These are phyloP conservation scores for Xanthoconium purpureum DNA, from an alignment of 768 basidiomycete species.

Conservation along the genomic window DNA sequence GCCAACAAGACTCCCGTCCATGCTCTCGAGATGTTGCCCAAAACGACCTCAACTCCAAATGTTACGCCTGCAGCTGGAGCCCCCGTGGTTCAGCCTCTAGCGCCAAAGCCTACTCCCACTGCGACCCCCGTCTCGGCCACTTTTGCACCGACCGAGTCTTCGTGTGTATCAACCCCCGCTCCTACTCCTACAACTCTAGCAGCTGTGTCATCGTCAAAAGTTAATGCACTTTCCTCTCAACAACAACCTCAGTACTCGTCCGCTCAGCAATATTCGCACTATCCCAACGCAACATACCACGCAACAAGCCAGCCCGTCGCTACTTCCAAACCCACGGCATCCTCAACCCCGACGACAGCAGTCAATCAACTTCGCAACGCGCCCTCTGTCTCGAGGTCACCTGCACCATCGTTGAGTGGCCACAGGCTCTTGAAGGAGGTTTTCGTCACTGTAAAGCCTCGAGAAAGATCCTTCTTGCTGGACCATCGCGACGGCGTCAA, in stretches of 20 bases:
- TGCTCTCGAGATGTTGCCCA: conserved; percentile 17
- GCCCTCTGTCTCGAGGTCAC: conserved; percentile 33
- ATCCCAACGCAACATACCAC: conserved; percentile 54
- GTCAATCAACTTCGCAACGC: conserved; percentile 19
- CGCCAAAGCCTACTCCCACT: conserved; percentile 23
- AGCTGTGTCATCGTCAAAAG: conserved; percentile 16
- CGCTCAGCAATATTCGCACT: conserved; percentile 42
- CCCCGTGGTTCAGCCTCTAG: conserved; percentile 18
- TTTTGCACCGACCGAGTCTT: conserved; percentile 16
- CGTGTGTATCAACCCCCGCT: conserved; percentile 19
- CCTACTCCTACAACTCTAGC: conserved; percentile 11
- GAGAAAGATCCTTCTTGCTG: conserved; percentile 53
- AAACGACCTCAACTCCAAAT: conserved; percentile 13
- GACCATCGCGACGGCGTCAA: conserved; percentile 70
- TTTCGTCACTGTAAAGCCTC: conserved; percentile 55
- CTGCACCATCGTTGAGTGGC: conserved; percentile 30
- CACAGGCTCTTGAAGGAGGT: conserved; percentile 51
- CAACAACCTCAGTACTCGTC: conserved; percentile 36
- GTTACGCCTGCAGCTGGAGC: conserved; percentile 12
- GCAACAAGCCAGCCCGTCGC: conserved; percentile 25
- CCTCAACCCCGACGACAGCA: conserved; percentile 5
- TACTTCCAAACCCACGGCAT: conserved; percentile 16
- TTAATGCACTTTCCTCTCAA: conserved; percentile 31
- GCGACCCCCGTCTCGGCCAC: conserved; percentile 24
- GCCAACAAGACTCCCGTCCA: conserved; percentile 24